Percentiles rank a stretch among this genome's conserved stretches.
Conservation (phyloP, 1,139 yeast species). For the Magnusiomyces ingens region DNA sequence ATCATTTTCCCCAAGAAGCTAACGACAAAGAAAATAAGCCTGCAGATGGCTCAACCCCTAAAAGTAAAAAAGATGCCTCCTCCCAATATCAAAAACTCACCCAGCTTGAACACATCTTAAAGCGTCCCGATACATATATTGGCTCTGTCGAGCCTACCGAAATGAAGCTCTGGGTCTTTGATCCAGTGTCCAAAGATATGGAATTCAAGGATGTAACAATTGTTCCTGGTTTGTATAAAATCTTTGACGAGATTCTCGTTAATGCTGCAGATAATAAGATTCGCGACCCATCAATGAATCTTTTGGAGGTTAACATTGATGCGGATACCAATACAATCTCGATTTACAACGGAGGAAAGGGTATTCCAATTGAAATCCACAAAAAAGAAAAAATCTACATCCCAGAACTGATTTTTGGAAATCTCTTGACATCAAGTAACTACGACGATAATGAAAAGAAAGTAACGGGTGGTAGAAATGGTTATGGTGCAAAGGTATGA, state of each 20-base stretch:
- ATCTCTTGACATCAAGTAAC: constrained; percentile 87
- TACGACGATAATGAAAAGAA: constrained; percentile 93
- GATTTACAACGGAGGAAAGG: constrained; percentile 88
- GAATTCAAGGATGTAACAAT: constrained; percentile 54
- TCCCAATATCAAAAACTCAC: constrained; percentile 89
- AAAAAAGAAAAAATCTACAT: constrained; percentile 86
- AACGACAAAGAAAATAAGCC: constrained; percentile 4
- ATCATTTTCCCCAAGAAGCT: neutral
- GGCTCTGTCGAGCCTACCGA: constrained; percentile 87
- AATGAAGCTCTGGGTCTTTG: constrained; percentile 80
- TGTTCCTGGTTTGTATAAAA: constrained; percentile 94
- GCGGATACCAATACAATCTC: constrained; percentile 67
- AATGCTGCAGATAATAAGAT: constrained; percentile 99
- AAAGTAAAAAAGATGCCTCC: constrained; percentile 44
- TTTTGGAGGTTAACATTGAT: constrained; percentile 72
- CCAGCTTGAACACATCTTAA: constrained; percentile 90
- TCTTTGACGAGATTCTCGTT: constrained; percentile 93
- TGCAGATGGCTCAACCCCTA: constrained; percentile 11
- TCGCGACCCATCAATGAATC: constrained; percentile 86
- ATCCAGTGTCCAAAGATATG: constrained; percentile 67
- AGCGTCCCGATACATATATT: constrained; percentile 96
- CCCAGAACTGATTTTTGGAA: constrained; percentile 95
- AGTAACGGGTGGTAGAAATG: constrained; percentile 98
- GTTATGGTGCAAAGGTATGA: constrained; percentile 82
- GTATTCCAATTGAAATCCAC: constrained; percentile 94